A percentile compares a stretch with the other conserved stretches of the same genome.
These are phyloP conservation scores for Cercospora sp. DNA, from an alignment of 2,329 filamentous ascomycete genomes.

Conservation along the genomic window DNA sequence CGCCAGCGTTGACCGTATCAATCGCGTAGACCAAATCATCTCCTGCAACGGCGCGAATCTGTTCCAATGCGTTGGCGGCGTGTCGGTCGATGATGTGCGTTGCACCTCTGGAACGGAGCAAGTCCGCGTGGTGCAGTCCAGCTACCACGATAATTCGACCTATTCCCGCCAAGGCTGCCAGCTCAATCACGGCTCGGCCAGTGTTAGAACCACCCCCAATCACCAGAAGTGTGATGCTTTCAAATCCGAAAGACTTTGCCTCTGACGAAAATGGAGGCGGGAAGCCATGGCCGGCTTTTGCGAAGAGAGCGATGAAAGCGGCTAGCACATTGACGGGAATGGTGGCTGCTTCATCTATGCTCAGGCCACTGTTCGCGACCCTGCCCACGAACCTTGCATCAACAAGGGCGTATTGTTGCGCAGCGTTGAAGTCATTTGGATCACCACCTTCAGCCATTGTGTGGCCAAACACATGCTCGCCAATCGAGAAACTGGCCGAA, in stretches of 20 bases:
- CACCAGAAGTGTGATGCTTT: background rate
- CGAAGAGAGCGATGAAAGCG: background rate
- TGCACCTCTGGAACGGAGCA: background rate
- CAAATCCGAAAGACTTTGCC: background rate
- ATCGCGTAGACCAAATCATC: slow-evolving; percentile 6
- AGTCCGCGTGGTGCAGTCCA: background rate
- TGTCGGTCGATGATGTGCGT: background rate
- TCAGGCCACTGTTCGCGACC: background rate
- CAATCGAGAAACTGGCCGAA: background rate
- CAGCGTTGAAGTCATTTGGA: background rate
- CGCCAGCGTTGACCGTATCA: slow-evolving; percentile 1
- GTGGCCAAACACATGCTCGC: background rate
- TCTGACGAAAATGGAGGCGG: background rate
- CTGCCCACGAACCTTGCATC: background rate
- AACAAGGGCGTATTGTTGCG: slow-evolving; percentile 4
- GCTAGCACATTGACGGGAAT: slow-evolving; percentile 1
- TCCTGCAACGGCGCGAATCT: background rate
- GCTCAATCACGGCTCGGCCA: background rate
- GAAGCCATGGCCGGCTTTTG: background rate
- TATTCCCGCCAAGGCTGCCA: background rate
- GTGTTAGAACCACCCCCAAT: background rate
- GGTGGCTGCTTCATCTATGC: background rate
- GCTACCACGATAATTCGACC: background rate
- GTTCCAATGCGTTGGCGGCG: background rate
- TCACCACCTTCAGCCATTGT: background rate